Evolutionary conservation across 495 filamentous ascomycete genomes (phyloP), one percentile per base, ranked within the genome.

Genomic region (Penicillium simplicissimum): DNA sequence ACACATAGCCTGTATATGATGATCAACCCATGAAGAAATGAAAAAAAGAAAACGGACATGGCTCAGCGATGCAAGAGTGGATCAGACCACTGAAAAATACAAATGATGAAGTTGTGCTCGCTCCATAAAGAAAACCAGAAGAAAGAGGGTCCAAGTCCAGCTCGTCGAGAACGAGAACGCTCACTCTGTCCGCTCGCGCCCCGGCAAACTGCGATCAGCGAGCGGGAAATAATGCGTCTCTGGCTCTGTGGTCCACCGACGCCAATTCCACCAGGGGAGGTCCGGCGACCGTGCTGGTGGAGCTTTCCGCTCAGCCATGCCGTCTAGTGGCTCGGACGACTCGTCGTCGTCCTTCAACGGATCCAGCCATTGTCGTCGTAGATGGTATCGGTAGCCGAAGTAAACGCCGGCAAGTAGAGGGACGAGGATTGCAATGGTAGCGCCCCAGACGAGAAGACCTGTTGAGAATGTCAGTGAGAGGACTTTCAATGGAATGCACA

Each of bases 201-300:
- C 36, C 28, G 58, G 58, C 47, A 52, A 55, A 55, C 54, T 61
- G 54, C 65, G 69, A 57, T 76, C 73, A 9, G 56, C 37, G 54
- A 79, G 61, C 9, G 75, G 68, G 51, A 71, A 70, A 57, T 78
- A 78, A 3, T 58, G 63, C n/a, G 63, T 54, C 35, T 73, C 68
- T 31, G 48, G 43, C 8, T 55, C 19, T 17, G 47, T 52, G 14
- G 45, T 63, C 75, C 75, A 77, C 64, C 73, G 64, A 7, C 66
- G 68, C 70, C 66, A 76, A 61, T 73, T 62, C 77, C 75, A 79
- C 77, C 77, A 78, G 25, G 72, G 64, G 14, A 66, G 57, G 23
- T 56, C 54, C 14, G 19, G 52, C 25, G 58, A 35, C 1, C 28
- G 54, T 8, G 19, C 7, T 3, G 56, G 55, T 17, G 53, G 28